Evolutionary conservation across 768 basidiomycete genomes (phyloP), one percentile per base, ranked within the genome.

Genomic region (Rhodocollybia butyracea): DNA sequence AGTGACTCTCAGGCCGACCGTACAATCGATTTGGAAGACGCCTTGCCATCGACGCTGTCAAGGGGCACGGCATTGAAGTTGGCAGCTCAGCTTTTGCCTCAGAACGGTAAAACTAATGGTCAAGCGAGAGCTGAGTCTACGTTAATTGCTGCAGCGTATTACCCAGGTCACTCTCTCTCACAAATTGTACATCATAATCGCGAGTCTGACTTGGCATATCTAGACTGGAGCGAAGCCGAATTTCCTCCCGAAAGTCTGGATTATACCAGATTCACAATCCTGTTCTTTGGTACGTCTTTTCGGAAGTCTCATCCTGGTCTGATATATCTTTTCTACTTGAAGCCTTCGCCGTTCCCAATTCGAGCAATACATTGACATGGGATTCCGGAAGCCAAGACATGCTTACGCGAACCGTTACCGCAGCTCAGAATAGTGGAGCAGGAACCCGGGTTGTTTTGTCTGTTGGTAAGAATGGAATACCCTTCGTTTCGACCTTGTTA

Each of bases 321-420:
- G 34, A 17, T 8, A 36, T 7, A 30, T 19, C 19, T 32, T 47
- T 17, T 15, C 17, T 17, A 46, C 15, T 5, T 53, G 19, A 46
- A 86, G 88, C 88, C 6, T 91, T 90, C 63, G 88, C 83, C 6
- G 79, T 81, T 19, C 86, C 88, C 6, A 85, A 78, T 56, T 81
- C 84, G 12, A 76, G 79, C 31, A 73, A 70, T 58, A 73, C 70
- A 15, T 66, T 90, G 24, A 68, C 69, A 38, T 85, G 81, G 70
- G 81, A 79, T 40, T 67, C 69, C 38, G 76, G 79, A 24, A 78
- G 79, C 34, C 76, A 75, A 36, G 69, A 74, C 6, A 72, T 85
- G 29, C 74, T 91, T 8, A 71, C 75, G 59, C 68, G 83, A 31
- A 74, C 88, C 15, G 88, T 89, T 26, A 69, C 69, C 17, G 70